A percentile compares a stretch with the other conserved stretches of the same genome.
Evolutionary conservation across 1,284 basidiomycete genomes (phyloP).

Genomic region (Exobasidium cylindrosporum): DNA sequence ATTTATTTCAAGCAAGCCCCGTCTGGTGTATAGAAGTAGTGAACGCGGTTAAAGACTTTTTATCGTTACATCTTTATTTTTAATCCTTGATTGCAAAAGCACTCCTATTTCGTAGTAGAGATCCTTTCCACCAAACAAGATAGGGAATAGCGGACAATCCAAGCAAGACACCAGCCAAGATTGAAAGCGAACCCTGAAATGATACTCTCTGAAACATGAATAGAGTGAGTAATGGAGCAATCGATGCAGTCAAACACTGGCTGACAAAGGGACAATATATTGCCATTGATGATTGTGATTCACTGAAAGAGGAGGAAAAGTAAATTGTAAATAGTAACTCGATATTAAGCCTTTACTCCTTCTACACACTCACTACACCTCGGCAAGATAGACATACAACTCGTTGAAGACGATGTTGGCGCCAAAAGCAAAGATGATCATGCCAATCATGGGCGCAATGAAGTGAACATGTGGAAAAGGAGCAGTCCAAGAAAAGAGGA

Average conservation of each 20-base stretch:
- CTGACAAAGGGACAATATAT: not conserved
- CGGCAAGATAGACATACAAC: not conserved
- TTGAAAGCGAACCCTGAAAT: not conserved
- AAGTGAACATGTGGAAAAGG: conserved; percentile 23
- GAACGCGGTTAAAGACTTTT: no score
- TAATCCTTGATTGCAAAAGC: not conserved
- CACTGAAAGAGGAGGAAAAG: not conserved
- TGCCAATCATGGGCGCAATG: conserved; percentile 20
- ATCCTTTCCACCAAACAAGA: not conserved
- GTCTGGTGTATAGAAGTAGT: no score
- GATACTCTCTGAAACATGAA: not conserved
- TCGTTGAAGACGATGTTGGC: not conserved
- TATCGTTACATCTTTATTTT: no score
- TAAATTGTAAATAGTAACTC: not conserved
- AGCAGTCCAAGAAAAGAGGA: conserved; percentile 29
- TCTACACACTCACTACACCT: not conserved
- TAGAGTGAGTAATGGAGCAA: not conserved
- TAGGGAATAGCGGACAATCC: not conserved
- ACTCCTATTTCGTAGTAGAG: not conserved
- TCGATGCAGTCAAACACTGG: not conserved
- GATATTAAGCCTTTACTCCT: not conserved
- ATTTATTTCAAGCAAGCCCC: no score
- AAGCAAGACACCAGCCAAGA: not conserved
- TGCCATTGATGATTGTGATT: not conserved
- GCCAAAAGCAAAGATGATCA: conserved; percentile 18